A percentile compares a stretch with the other conserved stretches of the same genome.
phyloP scores from a whole-genome alignment of 1,139 yeast genomes.

The Candida tetrigidarum region DNA sequence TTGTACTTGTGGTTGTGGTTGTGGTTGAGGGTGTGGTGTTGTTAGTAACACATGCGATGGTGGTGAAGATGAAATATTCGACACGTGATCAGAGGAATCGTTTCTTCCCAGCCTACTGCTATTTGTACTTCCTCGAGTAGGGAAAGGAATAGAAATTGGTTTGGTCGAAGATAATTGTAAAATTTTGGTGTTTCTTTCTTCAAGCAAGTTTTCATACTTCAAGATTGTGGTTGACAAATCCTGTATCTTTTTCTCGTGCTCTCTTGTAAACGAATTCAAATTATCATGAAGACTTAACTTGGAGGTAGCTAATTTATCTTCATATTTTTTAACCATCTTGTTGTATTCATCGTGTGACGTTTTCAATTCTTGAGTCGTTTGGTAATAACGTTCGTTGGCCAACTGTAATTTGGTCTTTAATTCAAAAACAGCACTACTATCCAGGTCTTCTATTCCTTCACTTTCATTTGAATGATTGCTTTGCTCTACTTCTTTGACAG shows the following conservation, averaged over 20 bases:
- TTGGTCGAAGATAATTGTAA: constrained; percentile 41
- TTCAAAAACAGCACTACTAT: constrained; percentile 18
- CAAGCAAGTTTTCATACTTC: constrained; percentile 40
- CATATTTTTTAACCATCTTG: constrained; percentile 22
- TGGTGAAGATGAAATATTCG: constrained; percentile 14
- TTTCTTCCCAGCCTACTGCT: constrained; percentile 10
- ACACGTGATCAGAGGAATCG: constrained; percentile 14
- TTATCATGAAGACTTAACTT: constrained; percentile 33
- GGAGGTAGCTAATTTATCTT: constrained; percentile 27
- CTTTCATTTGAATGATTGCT: not conserved
- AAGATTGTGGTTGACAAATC: constrained; percentile 33
- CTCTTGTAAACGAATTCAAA: constrained; percentile 24
- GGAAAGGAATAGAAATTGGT: constrained; percentile 46
- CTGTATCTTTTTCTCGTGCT: constrained; percentile 35
- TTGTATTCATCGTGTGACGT: constrained; percentile 23
- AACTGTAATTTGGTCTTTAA: constrained; percentile 25
- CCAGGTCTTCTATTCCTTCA: constrained; percentile 1
- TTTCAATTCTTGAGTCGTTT: constrained; percentile 21
- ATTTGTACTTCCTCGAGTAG: constrained; percentile 6
- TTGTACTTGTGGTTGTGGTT: no score
- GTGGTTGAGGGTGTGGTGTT: not conserved
- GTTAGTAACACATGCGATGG: not conserved
- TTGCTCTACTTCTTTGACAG: not conserved
- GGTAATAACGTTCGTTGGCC: constrained; percentile 23
- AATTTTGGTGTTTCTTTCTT: constrained; percentile 41